phyloP scores from a whole-genome alignment of 805 yeast genomes.

The Ogataea parapolymorpha region DNA sequence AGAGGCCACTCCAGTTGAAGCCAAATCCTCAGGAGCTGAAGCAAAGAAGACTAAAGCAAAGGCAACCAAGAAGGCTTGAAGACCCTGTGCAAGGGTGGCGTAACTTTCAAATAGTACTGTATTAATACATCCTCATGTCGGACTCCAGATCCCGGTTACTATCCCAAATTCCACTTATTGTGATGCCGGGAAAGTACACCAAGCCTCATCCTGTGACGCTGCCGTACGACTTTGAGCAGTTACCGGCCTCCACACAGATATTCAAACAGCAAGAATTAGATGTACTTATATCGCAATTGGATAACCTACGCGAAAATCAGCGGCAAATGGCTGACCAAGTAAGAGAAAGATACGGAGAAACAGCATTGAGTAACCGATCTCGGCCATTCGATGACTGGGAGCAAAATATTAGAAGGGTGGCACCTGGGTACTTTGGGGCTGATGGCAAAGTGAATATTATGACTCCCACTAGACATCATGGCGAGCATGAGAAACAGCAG shows the following conservation, averaged over 20 bases:
- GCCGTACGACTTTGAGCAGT: conserved; percentile 24
- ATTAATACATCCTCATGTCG: conserved; percentile 1
- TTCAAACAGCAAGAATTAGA: conserved; percentile 8
- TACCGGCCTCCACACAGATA: conserved; percentile 11
- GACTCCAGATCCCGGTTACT: conserved; percentile 18
- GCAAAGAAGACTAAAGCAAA: conserved; percentile 21
- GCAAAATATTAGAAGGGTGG: conserved; percentile 16
- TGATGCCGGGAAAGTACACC: conserved; percentile 24
- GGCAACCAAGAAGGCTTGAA: conserved; percentile 20
- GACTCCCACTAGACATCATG: conserved; percentile 22
- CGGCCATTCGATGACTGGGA: conserved; percentile 23
- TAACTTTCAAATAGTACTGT: background rate
- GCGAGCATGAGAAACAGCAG: background rate
- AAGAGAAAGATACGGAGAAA: conserved; percentile 5
- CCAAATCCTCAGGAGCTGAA: conserved; percentile 20
- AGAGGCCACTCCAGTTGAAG: conserved; percentile 3
- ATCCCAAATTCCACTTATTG: conserved; percentile 29
- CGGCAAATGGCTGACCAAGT: conserved; percentile 1
- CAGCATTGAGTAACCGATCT: background rate
- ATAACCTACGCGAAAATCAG: conserved; percentile 6
- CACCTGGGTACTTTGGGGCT: conserved; percentile 29
- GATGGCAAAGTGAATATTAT: conserved; percentile 24
- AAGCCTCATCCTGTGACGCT: conserved; percentile 25
- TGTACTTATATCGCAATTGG: conserved; percentile 3
- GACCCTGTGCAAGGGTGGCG: background rate